Base-by-base conservation (phyloP, 306 rosid species). In the Malus fusca region DNA sequence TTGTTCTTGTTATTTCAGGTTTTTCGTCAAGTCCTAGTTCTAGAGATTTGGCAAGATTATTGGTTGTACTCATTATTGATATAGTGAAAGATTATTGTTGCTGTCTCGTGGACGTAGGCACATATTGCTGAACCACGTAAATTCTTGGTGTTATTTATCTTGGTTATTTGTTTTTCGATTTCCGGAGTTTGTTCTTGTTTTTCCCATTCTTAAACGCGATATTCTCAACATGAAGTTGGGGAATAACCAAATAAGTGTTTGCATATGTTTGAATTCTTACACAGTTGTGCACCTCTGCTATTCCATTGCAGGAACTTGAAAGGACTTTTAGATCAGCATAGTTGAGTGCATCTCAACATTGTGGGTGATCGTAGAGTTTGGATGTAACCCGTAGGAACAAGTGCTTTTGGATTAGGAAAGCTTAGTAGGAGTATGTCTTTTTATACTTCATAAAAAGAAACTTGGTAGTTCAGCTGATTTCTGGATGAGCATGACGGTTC, bases 261-360 rank as follows among this genome's bases (percentile, higher is more conserved):
- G 26, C 26, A 42, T 71, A 30, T 65, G 73, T 68, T 74, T 53
- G 62, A 61, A 31, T 67, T 61, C 84, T 85, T 18, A 77, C 43
- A 46, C 31, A 63, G 56, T 48, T 83, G 30, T 72, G 51, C 61
- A 31, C 78, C 17, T 72, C 58, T 84, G 66, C 60, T 75, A 58
- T 79, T 81, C 30, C 79, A 48, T 74, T 92, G 84, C 93, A 95
- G 98, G 91, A 82, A 87, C 97, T 83, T 95, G 90, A 94, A 70
- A 40, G 69, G 80, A 77, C 85, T 73, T 74, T 75, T 77, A 83
- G 79, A 80, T 82, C 82, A 75, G 75, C 89, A 66, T 75, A 40
- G 81, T 68, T 72, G 81, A 77, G 53, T 75, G 75, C 82, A 66
- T 77, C 79, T 53, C 71, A 33, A 72, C n/a, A 22, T 56, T 53